Evolutionary conservation across 176 grass and related monocot species (phyloP).

Genomic region (Hordeum marinum): DNA sequence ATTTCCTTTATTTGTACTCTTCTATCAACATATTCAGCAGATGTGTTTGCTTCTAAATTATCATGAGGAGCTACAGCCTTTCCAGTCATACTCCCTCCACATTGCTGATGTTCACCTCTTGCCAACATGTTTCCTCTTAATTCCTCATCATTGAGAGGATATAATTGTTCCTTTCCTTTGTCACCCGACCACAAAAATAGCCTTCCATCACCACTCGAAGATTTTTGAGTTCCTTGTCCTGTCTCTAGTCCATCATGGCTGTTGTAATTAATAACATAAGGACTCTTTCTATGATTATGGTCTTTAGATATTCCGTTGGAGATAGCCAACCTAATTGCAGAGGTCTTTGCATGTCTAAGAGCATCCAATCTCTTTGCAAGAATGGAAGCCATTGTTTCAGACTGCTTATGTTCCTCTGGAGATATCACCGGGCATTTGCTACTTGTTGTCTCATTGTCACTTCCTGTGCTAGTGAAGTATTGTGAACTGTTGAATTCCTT

Average conservation of each 20-base stretch:
- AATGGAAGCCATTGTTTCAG: constrained; percentile 63
- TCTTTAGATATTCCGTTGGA: constrained; percentile 28
- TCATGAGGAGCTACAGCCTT: constrained; percentile 16
- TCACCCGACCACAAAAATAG: constrained; percentile 35
- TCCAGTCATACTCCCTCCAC: constrained; percentile 1
- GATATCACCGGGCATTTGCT: constrained; percentile 48
- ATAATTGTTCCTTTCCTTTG: constrained; percentile 31
- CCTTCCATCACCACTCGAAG: constrained; percentile 33
- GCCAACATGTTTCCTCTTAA: constrained; percentile 19
- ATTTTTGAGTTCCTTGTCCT: constrained; percentile 17
- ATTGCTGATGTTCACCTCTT: constrained; percentile 3
- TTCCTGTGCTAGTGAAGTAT: constrained; percentile 26
- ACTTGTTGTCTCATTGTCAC: constrained; percentile 40
- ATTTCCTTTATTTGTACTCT: constrained; percentile 20
- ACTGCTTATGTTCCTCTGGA: constrained; percentile 50
- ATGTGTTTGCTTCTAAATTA: constrained; percentile 31
- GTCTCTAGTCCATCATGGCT: constrained; percentile 21
- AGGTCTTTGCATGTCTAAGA: constrained; percentile 54
- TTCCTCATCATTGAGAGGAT: constrained; percentile 20
- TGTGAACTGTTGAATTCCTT: constrained; percentile 33
- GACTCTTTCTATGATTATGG: constrained; percentile 9
- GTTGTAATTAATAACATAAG: constrained; percentile 27
- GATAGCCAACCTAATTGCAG: constrained; percentile 25
- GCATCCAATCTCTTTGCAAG: constrained; percentile 80
- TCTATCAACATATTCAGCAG: constrained; percentile 15